Percentiles rank a stretch among this genome's conserved stretches.
Conservation (phyloP, 768 basidiomycete species). For the Mycena kentingensis region DNA sequence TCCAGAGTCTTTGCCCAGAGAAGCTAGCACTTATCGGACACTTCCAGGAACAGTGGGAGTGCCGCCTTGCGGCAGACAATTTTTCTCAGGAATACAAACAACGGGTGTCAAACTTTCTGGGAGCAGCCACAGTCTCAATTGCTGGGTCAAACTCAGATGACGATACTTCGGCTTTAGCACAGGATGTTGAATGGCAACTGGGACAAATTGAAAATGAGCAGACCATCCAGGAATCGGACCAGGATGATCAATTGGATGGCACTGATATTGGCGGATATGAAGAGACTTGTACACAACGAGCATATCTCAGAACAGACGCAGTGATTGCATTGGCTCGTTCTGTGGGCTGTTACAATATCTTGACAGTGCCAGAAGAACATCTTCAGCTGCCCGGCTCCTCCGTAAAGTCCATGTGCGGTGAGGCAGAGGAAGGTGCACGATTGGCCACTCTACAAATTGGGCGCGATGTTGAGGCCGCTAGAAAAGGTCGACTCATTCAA, state of each 20-base stretch:
- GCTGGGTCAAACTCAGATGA: neutral
- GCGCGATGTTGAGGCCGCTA: too few species aligned
- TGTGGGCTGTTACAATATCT: neutral
- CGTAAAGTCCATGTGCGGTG: too few species aligned
- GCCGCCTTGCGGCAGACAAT: conserved; percentile 9
- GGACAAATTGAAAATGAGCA: conserved; percentile 4
- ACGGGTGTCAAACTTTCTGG: neutral
- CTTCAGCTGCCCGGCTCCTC: too few species aligned
- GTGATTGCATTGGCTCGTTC: conserved; percentile 3
- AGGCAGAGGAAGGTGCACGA: too few species aligned
- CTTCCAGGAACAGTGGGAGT: conserved; percentile 19
- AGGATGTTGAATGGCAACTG: conserved; percentile 8
- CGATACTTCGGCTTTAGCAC: neutral
- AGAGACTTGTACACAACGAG: neutral
- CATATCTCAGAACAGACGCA: neutral
- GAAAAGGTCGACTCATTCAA: too few species aligned
- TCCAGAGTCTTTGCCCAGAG: neutral
- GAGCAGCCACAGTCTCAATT: neutral
- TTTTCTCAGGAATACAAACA: conserved; percentile 12
- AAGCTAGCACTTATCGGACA: conserved; percentile 7
- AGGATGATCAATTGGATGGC: neutral
- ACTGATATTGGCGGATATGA: neutral
- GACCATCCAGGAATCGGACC: neutral
- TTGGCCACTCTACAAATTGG: too few species aligned
- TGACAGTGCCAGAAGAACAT: too few species aligned